phyloP scores from a whole-genome alignment of 2,329 filamentous ascomycete genomes.

The Bipolaris cookei region DNA sequence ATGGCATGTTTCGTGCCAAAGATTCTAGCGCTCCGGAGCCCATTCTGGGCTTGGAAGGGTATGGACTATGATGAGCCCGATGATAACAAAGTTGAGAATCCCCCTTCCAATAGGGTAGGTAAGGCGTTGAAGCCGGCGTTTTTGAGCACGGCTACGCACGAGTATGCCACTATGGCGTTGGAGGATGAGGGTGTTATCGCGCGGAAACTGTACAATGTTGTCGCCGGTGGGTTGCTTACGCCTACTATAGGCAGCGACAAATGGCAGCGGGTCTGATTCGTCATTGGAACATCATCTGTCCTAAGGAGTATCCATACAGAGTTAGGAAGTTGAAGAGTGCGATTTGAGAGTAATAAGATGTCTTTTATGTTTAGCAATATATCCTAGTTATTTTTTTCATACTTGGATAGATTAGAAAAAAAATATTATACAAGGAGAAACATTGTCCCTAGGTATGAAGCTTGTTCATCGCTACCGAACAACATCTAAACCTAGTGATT shows the following conservation, averaged over 20 bases:
- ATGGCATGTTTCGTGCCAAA: conserved; percentile 36
- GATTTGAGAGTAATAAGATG: no score
- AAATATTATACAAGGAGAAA: background rate
- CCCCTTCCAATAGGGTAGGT: background rate
- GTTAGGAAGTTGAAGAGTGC: no score
- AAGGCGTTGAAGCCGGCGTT: background rate
- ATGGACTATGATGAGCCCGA: background rate
- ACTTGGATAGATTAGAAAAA: background rate
- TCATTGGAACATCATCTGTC: background rate
- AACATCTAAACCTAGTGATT: background rate
- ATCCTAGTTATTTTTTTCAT: background rate
- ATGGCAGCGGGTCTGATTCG: background rate
- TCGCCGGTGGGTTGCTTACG: background rate
- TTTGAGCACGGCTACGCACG: background rate
- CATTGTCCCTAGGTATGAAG: background rate
- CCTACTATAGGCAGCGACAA: background rate
- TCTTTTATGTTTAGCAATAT: background rate
- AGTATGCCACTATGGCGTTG: background rate
- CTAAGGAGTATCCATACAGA: background rate
- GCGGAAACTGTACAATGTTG: conserved; percentile 5
- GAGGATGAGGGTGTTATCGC: background rate
- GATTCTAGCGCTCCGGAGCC: conserved; percentile 25
- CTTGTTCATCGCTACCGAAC: background rate
- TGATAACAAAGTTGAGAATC: background rate
- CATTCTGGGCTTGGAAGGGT: conserved; percentile 11